Evolutionary conservation across 352 stramenopile genomes (phyloP), one percentile per base, ranked within the genome.

Genomic region (Phytophthora quininea): DNA sequence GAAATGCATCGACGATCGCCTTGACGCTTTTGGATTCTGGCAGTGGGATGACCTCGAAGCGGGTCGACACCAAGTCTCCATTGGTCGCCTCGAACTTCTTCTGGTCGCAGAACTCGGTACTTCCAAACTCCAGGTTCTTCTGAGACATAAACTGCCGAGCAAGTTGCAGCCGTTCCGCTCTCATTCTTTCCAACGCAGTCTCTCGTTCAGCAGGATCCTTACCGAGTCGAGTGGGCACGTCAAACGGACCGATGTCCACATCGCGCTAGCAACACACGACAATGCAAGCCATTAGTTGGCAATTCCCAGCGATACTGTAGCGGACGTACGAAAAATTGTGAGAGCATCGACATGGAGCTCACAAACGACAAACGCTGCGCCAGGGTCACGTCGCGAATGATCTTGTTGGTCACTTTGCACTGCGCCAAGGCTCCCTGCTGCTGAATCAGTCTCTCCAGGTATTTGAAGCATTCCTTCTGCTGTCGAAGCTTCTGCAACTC

Each of bases 311-410:
- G 6, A 11, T 40, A 40, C 6, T 11, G 10, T 40, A 40, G 35
- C 10, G 35, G 10, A 11, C 35, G 35, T 40, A 40, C 35, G 35
- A 11, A 40, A 11, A 40, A 11, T 6, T 40, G 35, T 11, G 35
- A 40, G 6, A 40, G 35, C 53, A 69, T 58, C 30, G 62, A 69
- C 35, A 60, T 47, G 9, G 62, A 54, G 38, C 45, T 69, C 5
- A 54, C 62, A 4, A 69, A 60, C 33, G 53, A 54, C 4, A 69
- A 54, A 2, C 62, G 62, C 46, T 69, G 62, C 35, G 53, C n/a
- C 24, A 64, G 62, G 30, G 64, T 51, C 7, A 30, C 54, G 7
- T 38, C 37, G 29, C 46, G 62, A 45, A 69, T 53, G 3, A 3
- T 19, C 11, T 49, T 45, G 62, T 69, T 69, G 3, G 48, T 4